Evolutionary conservation across 306 rosid genomes (phyloP), one percentile per base, ranked within the genome.

Genomic region (Quillaja saponaria): DNA sequence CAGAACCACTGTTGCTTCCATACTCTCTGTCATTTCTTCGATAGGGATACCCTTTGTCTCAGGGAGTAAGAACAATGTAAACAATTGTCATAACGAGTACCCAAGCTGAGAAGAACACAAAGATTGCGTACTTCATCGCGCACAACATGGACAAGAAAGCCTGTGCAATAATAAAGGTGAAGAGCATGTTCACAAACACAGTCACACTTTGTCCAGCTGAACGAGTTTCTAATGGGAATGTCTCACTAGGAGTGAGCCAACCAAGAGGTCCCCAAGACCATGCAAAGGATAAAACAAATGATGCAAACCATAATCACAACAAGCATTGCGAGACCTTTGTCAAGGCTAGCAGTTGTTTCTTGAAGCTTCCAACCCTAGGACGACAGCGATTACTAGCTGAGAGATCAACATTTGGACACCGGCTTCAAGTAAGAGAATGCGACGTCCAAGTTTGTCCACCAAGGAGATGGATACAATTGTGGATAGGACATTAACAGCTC

Each of bases 201-300:
- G 85, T 64, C 13, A 86, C 63, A 62, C 90, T 81, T n/a, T 78
- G 85, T 0, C 87, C 95, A 0, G n/a, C 83, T 0, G 95, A 86
- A 14, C 95, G 73, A 0, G 85, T 72, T 77, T 86, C 90, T 0
- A 86, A n/a, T 0, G 87, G 80, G 49, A 83, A 83, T 1, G 77
- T 83, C 52, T 86, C 95, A 34, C 95, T 86, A 0, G 95, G 90
- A 49, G 83, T 79, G n/a, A 86, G 47, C 95, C 90, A 83, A 2
- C 95, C 85, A 0, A 86, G 80, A 34, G 95, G 87, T 0, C 95
- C 95, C 87, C 87, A 86, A 0, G 95, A 86, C 95, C 95, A 86
- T 0, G 85, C 90, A n/a, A 83, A 85, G 1, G 91, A 74, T 3
- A 85, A 17, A 3, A 85, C 85, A 1, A 85, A 85, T 13, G 42